Evolutionary conservation across 2,329 filamentous ascomycete genomes (phyloP), one percentile per base, ranked within the genome.

Genomic region (Fusarium avenaceum): DNA sequence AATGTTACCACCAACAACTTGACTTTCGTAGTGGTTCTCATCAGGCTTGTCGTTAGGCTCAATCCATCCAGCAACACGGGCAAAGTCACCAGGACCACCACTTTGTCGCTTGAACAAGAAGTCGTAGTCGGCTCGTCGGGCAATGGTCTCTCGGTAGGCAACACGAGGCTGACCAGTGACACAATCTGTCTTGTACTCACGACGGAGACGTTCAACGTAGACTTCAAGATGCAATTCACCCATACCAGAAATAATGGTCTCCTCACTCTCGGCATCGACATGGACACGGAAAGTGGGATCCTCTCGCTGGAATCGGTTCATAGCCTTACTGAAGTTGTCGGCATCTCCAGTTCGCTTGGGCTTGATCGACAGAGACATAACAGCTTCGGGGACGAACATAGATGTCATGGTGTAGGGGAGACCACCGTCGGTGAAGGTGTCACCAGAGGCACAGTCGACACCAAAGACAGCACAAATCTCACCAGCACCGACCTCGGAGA

Each of bases 381-480:
- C 96, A 30, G 96, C 93, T 78, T 99, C 96, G 10, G 96, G 96
- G 44, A 99, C 95, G 79, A 93, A 95, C 96, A 99, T 99, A 73
- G 94, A 97, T 45, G 92, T 92, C 94, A 99, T 98, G 65, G 91
- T 92, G 84, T 97, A 99, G 46, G 92, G 93, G 38, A 98, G 85
- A 72, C 89, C 87, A 66, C 95, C 96, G 76, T 99, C 96, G 19
- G 96, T 98, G 82, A 99, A 99, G 43, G 95, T 98, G 80, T 99
- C 96, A 74, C 96, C 96, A 43, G 95, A 98, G 35, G 96, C 94
- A 79, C 96, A 99, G 75, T 99, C 96, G 55, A 99, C 92, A 76
- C 96, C 96, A 77, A 99, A 99, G 61, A 99, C 96, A 64, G 96
- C 96, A 78, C 96, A 99, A 69, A 99, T 99, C 80, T 99, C 96